Conservation (phyloP, 345 rosid species). For the Acer saccharum region DNA sequence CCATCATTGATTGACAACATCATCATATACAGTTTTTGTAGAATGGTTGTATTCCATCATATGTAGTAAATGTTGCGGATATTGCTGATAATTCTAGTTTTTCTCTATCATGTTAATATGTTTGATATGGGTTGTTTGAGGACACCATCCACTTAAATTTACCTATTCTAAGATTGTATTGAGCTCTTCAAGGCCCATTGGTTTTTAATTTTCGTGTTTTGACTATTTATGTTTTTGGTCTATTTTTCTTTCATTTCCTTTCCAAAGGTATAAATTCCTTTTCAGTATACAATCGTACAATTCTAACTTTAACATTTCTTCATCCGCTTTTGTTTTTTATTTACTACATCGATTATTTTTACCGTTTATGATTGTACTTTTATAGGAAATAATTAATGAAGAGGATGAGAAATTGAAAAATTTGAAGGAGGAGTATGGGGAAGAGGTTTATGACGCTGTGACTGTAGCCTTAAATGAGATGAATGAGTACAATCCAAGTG, state of each 20-base stretch:
- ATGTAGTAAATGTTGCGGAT: not conserved
- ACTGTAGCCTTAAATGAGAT: constrained; percentile 33
- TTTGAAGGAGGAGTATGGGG: constrained; percentile 36
- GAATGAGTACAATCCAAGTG: constrained; percentile 46
- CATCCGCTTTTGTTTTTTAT: constrained; percentile 6
- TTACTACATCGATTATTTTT: no score
- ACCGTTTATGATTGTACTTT: not conserved
- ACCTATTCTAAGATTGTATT: not conserved
- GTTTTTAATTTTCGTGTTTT: not conserved
- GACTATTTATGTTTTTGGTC: not conserved
- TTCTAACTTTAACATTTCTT: not conserved
- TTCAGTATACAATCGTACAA: not conserved
- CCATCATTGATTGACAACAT: not conserved
- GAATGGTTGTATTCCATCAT: not conserved
- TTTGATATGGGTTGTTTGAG: not conserved
- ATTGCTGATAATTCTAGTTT: not conserved
- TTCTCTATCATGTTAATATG: not conserved
- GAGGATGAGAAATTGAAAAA: constrained; percentile 37
- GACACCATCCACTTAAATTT: not conserved
- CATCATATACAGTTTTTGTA: not conserved
- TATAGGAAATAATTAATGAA: constrained; percentile 37
- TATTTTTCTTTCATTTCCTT: not conserved
- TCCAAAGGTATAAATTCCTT: not conserved
- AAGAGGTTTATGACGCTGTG: constrained; percentile 34
- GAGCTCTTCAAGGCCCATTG: not conserved